Conservation (phyloP, 129 eudicot species). For the Silybum marianum region DNA sequence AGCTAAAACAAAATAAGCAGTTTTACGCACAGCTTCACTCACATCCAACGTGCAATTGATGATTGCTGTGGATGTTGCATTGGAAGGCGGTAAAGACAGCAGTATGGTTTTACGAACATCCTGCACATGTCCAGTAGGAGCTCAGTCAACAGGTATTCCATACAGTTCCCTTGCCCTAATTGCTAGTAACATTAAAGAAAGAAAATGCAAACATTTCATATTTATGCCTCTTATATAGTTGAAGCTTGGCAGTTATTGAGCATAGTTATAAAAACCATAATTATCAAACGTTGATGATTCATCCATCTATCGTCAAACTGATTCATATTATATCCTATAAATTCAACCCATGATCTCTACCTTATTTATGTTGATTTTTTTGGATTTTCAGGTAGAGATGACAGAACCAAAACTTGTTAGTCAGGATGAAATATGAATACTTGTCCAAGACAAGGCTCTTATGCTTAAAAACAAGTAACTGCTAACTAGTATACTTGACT, state of each 20-base stretch:
- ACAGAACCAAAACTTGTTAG: not conserved
- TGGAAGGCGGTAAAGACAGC: conserved; percentile 83
- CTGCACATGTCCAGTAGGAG: conserved; percentile 42
- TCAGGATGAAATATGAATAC: not conserved
- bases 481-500: not conserved
- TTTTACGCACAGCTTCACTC: conserved; percentile 84
- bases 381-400: not conserved
- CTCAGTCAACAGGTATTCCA: not conserved
- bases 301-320: not conserved
- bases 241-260: not conserved
- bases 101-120: conserved; percentile 91
- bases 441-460: not conserved
- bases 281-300: not conserved
- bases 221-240: not conserved
- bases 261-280: not conserved
- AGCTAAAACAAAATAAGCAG: conserved; percentile 81
- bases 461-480: not conserved
- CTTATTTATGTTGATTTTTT: not conserved
- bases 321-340: not conserved
- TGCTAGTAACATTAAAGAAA: not conserved
- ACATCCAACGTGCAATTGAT: conserved; percentile 86
- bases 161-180: not conserved
- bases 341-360: not conserved
- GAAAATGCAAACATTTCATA: not conserved
- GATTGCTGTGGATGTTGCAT: conserved; percentile 64